Base-by-base conservation (phyloP, 139 green algal genomes). In the Tetraselmis striata region DNA sequence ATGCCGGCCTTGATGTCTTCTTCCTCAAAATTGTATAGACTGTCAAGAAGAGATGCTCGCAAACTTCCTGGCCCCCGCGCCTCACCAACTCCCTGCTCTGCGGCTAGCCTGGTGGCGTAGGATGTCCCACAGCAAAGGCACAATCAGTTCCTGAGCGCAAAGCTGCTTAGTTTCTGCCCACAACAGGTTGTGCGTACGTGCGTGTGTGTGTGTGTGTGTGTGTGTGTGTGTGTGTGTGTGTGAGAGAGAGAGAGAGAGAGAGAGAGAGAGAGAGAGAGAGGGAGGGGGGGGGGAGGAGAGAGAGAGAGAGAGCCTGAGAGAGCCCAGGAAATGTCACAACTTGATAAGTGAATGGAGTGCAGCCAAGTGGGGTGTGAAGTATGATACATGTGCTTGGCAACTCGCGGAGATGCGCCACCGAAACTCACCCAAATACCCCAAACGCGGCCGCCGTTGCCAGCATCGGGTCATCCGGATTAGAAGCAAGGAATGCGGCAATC, bases 351-450 rank as follows among this genome's bases (percentile, higher is more conserved):
- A n/a, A n/a, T n/a, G n/a, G n/a, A n/a, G n/a, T n/a, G n/a, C n/a
- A n/a, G n/a, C n/a, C n/a, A n/a, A n/a, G n/a, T n/a, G n/a, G n/a
- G n/a, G n/a, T n/a, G n/a, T n/a, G n/a, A n/a, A n/a, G n/a, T n/a
- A n/a, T n/a, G n/a, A n/a, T n/a, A n/a, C n/a, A n/a, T n/a, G n/a
- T n/a, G n/a, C n/a, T n/a, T n/a, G n/a, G n/a, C n/a, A n/a, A n/a
- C n/a, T n/a, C n/a, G n/a, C n/a, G n/a, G n/a, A n/a, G n/a, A n/a
- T n/a, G n/a, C n/a, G n/a, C n/a, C n/a, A n/a, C n/a, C n/a, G n/a
- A n/a, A n/a, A n/a, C n/a, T n/a, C 84, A 96, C 92, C 93, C 93
- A 86, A 95, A 97, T 11, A 93, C 86, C 0, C 88, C 86, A 59
- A 97, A 79, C 0, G 92, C 93, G 32, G 87, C 78, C 23, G 92